Conservation (phyloP, 83 land plant genomes). For the Picea abies region DNA sequence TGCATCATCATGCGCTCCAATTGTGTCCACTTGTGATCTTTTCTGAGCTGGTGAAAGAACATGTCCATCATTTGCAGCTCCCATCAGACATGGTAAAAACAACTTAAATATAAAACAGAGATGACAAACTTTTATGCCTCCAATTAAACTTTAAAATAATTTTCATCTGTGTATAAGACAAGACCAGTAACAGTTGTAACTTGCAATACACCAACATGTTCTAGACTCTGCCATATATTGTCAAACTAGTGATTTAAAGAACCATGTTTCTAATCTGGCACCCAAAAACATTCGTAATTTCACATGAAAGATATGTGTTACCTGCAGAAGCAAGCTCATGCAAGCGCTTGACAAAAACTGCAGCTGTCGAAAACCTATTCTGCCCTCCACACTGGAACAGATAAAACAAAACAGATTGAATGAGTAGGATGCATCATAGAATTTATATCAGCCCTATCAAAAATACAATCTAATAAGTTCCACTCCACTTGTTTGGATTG, state of each 20-base stretch:
- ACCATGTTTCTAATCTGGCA: not conserved
- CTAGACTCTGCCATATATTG: not conserved
- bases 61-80: constrained; percentile 8
- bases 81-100: not conserved
- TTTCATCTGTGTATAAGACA: too few relatives aligned
- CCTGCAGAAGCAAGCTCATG: constrained; percentile 78
- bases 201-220: too few relatives aligned
- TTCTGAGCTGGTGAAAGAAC: constrained; percentile 30
- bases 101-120: not conserved
- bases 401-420: not conserved
- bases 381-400: constrained; percentile 48
- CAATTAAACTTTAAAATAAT: too few relatives aligned
- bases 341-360: constrained; percentile 67
- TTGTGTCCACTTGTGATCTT: constrained; percentile 5
- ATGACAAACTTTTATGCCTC: not conserved
- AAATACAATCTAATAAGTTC: not conserved
- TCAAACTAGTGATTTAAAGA: not conserved
- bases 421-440: not conserved
- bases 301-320: constrained; percentile 8
- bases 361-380: constrained; percentile 59
- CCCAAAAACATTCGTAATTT: not conserved
- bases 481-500: too few relatives aligned
- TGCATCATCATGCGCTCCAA: constrained; percentile 9
- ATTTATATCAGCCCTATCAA: not conserved
- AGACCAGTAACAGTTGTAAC: too few relatives aligned